phyloP scores from a whole-genome alignment of 805 yeast species.

The Candida montana region DNA sequence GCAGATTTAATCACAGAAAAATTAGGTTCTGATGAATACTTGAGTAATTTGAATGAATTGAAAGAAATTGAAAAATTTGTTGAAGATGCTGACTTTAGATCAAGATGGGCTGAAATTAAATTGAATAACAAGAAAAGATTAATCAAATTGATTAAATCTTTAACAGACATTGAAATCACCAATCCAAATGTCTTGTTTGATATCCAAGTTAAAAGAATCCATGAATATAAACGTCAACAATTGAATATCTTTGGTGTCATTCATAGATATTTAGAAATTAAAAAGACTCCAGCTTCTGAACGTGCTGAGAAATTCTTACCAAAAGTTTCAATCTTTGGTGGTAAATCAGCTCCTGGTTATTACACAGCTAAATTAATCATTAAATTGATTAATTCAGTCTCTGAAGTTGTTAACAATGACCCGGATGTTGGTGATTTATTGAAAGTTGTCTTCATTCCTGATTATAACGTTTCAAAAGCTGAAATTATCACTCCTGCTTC shows the following conservation, averaged over 20 bases:
- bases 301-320: constrained; percentile 55
- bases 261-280: constrained; percentile 72
- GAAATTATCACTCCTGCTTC: constrained; percentile 87
- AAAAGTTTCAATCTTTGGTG: constrained; percentile 82
- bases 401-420: constrained; percentile 76
- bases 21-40: constrained; percentile 62
- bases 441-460: constrained; percentile 86
- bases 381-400: constrained; percentile 77
- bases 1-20: constrained; percentile 68
- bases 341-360: constrained; percentile 97
- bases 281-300: constrained; percentile 59
- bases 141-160: constrained; percentile 59
- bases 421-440: constrained; percentile 66
- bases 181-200: constrained; percentile 78
- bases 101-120: constrained; percentile 69
- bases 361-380: constrained; percentile 91
- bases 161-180: constrained; percentile 49
- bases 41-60: constrained; percentile 62
- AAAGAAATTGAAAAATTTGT: constrained; percentile 61
- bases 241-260: constrained; percentile 87
- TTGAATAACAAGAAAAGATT: constrained; percentile 60
- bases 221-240: constrained; percentile 94
- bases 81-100: constrained; percentile 64
- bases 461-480: constrained; percentile 91
- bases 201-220: constrained; percentile 90